A percentile compares a stretch with the other conserved stretches of the same genome.
These are phyloP conservation scores for Sideroxylon spinosum DNA, from an alignment of 179 eudicot species.

Conservation along the genomic window DNA sequence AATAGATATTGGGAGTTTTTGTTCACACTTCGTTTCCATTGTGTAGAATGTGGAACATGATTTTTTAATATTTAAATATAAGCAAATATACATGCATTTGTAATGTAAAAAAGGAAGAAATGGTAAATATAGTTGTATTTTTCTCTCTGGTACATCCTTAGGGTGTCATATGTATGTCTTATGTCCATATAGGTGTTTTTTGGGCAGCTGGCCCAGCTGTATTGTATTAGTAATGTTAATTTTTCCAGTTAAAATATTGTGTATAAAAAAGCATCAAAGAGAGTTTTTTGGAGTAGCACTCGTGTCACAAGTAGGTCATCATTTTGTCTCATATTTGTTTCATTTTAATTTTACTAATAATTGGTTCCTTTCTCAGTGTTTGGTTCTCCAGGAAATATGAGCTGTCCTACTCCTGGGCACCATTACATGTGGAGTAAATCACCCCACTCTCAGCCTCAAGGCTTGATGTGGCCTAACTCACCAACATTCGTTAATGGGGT, in stretches of 20 bases:
- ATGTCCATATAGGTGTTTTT: too few relatives aligned
- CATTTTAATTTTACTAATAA: not conserved
- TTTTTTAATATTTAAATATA: too few relatives aligned
- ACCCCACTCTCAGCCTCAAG: conserved; percentile 39
- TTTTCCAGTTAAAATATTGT: not conserved
- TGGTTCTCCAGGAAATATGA: conserved; percentile 50
- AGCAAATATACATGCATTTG: too few relatives aligned
- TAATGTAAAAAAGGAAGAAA: too few relatives aligned
- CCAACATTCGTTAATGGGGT: conserved; percentile 47
- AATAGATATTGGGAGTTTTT: too few relatives aligned
- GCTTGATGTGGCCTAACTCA: conserved; percentile 60
- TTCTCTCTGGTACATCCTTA: too few relatives aligned
- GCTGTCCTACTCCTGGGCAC: conserved; percentile 41
- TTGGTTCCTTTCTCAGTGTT: conserved; percentile 33
- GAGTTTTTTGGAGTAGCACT: not conserved
- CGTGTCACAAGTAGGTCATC: not conserved
- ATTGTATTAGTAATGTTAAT: not conserved
- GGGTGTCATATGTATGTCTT: too few relatives aligned
- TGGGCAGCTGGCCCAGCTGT: too few relatives aligned
- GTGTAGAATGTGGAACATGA: too few relatives aligned
- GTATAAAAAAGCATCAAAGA: not conserved
- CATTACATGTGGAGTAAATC: conserved; percentile 59
- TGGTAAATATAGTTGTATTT: too few relatives aligned
- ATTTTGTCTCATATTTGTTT: not conserved
- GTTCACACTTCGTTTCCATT: too few relatives aligned